phyloP scores from a whole-genome alignment of 352 stramenopile species.

The Globisporangium apiculatum region DNA sequence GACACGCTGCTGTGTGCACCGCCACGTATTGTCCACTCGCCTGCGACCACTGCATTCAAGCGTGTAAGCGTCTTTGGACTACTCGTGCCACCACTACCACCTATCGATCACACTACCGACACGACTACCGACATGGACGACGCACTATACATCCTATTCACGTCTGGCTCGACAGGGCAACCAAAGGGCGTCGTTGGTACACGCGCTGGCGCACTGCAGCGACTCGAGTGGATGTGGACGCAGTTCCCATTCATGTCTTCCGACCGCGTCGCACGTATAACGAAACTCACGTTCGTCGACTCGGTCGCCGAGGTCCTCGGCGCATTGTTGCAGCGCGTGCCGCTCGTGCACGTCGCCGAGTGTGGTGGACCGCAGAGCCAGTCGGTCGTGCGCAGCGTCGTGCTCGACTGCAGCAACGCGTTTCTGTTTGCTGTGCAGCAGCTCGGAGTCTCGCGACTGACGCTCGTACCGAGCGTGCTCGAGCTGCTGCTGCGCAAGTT shows the following conservation, averaged over 20 bases:
- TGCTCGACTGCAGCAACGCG: conserved; percentile 24
- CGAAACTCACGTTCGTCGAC: conserved; percentile 28
- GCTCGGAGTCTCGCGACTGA: conserved; percentile 33
- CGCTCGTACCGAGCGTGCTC: conserved; percentile 41
- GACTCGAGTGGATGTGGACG: conserved; percentile 44
- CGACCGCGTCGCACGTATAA: conserved; percentile 36
- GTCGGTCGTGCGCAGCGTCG: conserved; percentile 10
- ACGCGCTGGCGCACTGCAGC: conserved; percentile 25
- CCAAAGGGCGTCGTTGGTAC: conserved; percentile 45
- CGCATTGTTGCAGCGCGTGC: conserved; percentile 25
- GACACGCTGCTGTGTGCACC: neutral
- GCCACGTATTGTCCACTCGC: neutral
- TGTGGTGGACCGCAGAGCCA: no score
- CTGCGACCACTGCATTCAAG: conserved; percentile 9
- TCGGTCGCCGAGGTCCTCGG: conserved; percentile 54
- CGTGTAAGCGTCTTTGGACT: conserved; percentile 17
- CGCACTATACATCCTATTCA: conserved; percentile 54
- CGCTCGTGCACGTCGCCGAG: conserved; percentile 29
- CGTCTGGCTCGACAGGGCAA: conserved; percentile 41
- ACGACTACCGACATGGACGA: neutral
- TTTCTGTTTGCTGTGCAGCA: conserved; percentile 20
- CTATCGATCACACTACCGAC: no score
- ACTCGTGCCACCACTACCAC: neutral
- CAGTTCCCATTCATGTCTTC: conserved; percentile 24
- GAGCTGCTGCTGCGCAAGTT: conserved; percentile 30